Conservation (phyloP, 495 filamentous ascomycete genomes). For the Hypoxylon lenormandii region DNA sequence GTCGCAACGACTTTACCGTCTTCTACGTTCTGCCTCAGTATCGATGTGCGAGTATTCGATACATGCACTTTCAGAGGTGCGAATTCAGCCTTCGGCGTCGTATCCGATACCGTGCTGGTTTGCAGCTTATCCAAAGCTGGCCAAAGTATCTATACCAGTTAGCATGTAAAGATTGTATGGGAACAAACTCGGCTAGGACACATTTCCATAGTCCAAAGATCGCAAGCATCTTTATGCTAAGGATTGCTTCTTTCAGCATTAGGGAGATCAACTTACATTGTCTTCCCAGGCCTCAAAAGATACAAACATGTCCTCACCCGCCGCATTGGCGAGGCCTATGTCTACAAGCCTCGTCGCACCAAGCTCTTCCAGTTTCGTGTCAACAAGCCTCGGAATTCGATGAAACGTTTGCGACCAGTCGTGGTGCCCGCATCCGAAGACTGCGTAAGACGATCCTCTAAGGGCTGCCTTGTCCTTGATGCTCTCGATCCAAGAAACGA, state of each 20-base stretch:
- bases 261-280: constrained; percentile 32
- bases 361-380: constrained; percentile 59
- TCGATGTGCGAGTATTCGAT: constrained; percentile 50
- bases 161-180: neutral
- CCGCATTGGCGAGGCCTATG: constrained; percentile 67
- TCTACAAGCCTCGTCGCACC: constrained; percentile 64
- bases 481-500: constrained; percentile 71
- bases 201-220: too few species aligned
- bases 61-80: constrained; percentile 67
- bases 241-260: too few species aligned
- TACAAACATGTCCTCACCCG: constrained; percentile 69
- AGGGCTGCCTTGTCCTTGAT: constrained; percentile 55
- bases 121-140: constrained; percentile 51
- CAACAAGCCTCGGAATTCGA: constrained; percentile 70
- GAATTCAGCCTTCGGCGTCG: constrained; percentile 58
- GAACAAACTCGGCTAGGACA: neutral
- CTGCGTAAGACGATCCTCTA: constrained; percentile 66
- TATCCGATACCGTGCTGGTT: constrained; percentile 57
- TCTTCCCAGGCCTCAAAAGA: constrained; percentile 72
- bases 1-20: constrained; percentile 65
- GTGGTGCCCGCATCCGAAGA: constrained; percentile 66
- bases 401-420: constrained; percentile 77
- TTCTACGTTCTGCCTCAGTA: constrained; percentile 66
- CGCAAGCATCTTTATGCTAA: too few species aligned
- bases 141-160: constrained; percentile 57